These are phyloP conservation scores for Zymoseptoria crescenta DNA, from an alignment of 2,329 filamentous ascomycete species.

Conservation along the genomic window DNA sequence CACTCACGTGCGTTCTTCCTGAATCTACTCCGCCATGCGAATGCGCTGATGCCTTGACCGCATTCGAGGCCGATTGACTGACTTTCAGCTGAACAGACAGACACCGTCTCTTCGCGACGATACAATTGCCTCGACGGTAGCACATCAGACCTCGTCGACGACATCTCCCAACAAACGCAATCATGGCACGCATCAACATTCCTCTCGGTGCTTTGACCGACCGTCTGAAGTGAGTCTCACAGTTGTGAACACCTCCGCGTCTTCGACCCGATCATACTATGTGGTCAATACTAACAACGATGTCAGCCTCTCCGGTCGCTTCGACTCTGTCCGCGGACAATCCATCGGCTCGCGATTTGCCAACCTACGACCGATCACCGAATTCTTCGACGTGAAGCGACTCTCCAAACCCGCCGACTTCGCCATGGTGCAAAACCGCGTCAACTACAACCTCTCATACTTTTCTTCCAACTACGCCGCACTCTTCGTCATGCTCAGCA, in stretches of 20 bases:
- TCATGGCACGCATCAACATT: constrained; percentile 66
- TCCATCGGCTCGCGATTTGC: constrained; percentile 76
- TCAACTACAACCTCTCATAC: constrained; percentile 95
- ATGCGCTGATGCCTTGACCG: no score
- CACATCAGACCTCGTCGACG: not conserved
- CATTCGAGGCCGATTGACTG: not conserved
- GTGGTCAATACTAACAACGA: not conserved
- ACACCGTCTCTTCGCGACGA: not conserved
- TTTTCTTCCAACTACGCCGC: constrained; percentile 98
- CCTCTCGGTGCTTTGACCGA: constrained; percentile 87
- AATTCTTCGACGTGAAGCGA: constrained; percentile 95
- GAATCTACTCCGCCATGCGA: not conserved
- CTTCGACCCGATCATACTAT: constrained; percentile 4
- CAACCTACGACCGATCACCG: constrained; percentile 81
- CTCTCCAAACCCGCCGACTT: constrained; percentile 92
- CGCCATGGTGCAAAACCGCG: constrained; percentile 75
- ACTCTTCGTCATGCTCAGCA: constrained; percentile 87
- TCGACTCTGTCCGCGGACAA: constrained; percentile 72
- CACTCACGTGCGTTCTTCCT: not conserved
- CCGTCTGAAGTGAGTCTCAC: constrained; percentile 56
- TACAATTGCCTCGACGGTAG: not conserved
- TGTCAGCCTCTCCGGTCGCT: constrained; percentile 62
- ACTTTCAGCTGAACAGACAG: not conserved
- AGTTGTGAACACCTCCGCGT: not conserved
- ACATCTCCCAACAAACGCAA: constrained; percentile 2